A percentile compares a stretch with the other conserved stretches of the same genome.
phyloP scores from a whole-genome alignment of 805 yeast genomes.

The Jamesozyma spencerorum region DNA sequence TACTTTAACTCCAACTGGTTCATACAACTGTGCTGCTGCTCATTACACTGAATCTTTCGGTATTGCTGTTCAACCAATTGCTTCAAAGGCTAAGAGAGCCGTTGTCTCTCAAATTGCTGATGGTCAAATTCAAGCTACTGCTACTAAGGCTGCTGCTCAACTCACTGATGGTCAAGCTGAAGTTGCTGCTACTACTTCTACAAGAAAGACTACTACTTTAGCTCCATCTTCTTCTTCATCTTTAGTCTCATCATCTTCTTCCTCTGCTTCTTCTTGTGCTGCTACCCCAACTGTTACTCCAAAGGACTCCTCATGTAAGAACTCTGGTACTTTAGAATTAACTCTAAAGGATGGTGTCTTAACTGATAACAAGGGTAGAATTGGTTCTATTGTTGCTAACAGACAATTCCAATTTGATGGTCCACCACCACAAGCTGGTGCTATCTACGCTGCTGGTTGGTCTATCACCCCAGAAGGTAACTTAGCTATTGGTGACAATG shows the following conservation, averaged over 20 bases:
- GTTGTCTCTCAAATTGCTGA: conserved; percentile 51
- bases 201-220: conserved; percentile 23
- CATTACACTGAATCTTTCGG: conserved; percentile 53
- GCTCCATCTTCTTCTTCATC: conserved; percentile 7
- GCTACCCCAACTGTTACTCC: conserved; percentile 25
- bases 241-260: conserved; percentile 7
- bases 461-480: conserved; percentile 44
- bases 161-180: conserved; percentile 16
- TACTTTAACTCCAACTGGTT: conserved; percentile 56
- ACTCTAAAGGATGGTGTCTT: conserved; percentile 42
- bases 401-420: conserved; percentile 73
- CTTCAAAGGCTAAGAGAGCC: conserved; percentile 31
- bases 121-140: conserved; percentile 41
- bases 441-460: conserved; percentile 58
- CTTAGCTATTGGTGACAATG: conserved; percentile 50
- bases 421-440: conserved; percentile 69
- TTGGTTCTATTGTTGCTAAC: conserved; percentile 66
- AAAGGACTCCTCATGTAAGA: conserved; percentile 20
- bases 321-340: conserved; percentile 39
- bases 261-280: conserved; percentile 16
- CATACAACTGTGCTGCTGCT: conserved; percentile 46
- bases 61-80: conserved; percentile 51
- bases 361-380: conserved; percentile 48
- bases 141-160: conserved; percentile 21
- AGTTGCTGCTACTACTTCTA: conserved; percentile 26